A percentile compares a stretch with the other conserved stretches of the same genome.
phyloP scores from a whole-genome alignment of 768 basidiomycete genomes.

The Russula emetica region DNA sequence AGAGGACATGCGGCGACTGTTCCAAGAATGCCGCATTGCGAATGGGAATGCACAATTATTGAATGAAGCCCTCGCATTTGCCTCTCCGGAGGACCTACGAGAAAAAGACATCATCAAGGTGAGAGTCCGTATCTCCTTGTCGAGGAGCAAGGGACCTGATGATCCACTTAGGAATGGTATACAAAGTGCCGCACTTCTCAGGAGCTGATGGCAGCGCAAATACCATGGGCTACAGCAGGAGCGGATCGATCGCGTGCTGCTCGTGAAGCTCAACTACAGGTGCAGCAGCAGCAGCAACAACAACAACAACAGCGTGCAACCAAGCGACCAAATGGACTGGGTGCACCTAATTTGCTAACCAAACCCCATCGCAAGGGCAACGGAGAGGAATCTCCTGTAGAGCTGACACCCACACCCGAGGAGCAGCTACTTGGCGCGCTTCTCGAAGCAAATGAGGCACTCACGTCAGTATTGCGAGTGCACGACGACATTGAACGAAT shows the following conservation, averaged over 20 bases:
- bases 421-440: conserved; percentile 71
- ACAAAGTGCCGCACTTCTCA: conserved; percentile 74
- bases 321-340: conserved; percentile 19
- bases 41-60: conserved; percentile 75
- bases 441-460: conserved; percentile 67
- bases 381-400: conserved; percentile 33
- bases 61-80: conserved; percentile 62
- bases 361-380: conserved; percentile 13
- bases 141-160: conserved; percentile 7
- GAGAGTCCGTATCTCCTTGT: conserved; percentile 26
- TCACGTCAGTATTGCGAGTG: conserved; percentile 62
- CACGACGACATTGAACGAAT: conserved; percentile 76
- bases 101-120: conserved; percentile 64
- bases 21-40: conserved; percentile 82
- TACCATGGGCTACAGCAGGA: conserved; percentile 84
- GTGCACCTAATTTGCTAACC: not conserved
- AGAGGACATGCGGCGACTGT: conserved; percentile 77
- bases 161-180: conserved; percentile 68
- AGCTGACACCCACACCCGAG: conserved; percentile 63
- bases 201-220: conserved; percentile 81
- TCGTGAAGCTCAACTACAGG: conserved; percentile 23
- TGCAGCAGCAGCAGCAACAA: conserved; percentile 23
- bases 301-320: conserved; percentile 17
- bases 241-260: conserved; percentile 62
- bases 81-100: conserved; percentile 66